Evolutionary conservation across 805 yeast genomes (phyloP).

Genomic region (Komagataella pastoris): DNA sequence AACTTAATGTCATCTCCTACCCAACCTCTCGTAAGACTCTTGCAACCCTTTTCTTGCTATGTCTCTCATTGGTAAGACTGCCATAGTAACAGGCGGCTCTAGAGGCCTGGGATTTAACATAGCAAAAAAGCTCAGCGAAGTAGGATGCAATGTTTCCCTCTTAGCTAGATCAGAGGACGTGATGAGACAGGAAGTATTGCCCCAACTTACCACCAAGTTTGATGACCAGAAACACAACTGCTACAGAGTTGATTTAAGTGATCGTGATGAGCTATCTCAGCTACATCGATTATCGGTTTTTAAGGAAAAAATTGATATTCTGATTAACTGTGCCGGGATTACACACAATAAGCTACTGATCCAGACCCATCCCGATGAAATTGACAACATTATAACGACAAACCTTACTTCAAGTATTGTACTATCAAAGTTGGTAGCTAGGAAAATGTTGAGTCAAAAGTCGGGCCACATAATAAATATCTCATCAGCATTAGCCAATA

Average conservation of each 20-base stretch:
- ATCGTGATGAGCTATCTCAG: slow-evolving; percentile 3
- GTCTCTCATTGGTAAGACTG: slow-evolving; percentile 14
- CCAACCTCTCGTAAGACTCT: too few species aligned
- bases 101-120: slow-evolving; percentile 52
- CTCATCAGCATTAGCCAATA: slow-evolving; percentile 47
- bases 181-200: slow-evolving; percentile 14
- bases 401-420: slow-evolving; percentile 54
- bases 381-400: slow-evolving; percentile 31
- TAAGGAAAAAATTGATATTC: slow-evolving; percentile 21
- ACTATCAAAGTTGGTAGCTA: slow-evolving; percentile 36
- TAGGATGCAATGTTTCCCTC: slow-evolving; percentile 40
- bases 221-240: slow-evolving; percentile 7
- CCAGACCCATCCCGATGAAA: slow-evolving; percentile 24
- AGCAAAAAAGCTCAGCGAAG: slow-evolving; percentile 31
- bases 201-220: slow-evolving; percentile 1
- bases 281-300: not conserved
- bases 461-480: slow-evolving; percentile 38
- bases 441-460: slow-evolving; percentile 29
- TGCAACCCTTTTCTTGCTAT: not conserved
- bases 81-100: slow-evolving; percentile 57
- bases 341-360: slow-evolving; percentile 42
- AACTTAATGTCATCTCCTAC: too few species aligned
- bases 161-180: slow-evolving; percentile 30
- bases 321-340: slow-evolving; percentile 58
- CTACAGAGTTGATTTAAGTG: slow-evolving; percentile 7